These are phyloP conservation scores for Lunasporangiospora selenospora DNA, from an alignment of 192 early-diverging fungal species.

Conservation along the genomic window DNA sequence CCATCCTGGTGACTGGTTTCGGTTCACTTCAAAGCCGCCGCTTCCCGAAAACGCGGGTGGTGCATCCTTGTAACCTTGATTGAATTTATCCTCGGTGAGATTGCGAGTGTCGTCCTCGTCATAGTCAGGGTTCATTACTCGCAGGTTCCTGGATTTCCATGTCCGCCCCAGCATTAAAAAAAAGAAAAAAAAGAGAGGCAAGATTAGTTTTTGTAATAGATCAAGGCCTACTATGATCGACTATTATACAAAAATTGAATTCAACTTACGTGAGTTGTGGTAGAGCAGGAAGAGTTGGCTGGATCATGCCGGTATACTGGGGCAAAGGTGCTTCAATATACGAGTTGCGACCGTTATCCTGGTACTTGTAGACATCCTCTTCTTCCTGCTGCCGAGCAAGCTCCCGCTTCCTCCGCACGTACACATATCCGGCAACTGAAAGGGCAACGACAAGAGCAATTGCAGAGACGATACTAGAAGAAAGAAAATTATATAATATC, in stretches of 20 bases:
- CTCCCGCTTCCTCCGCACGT: slow-evolving; percentile 15
- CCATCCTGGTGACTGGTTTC: slow-evolving; percentile 36
- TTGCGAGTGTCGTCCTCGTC: slow-evolving; percentile 14
- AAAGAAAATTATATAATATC: not conserved
- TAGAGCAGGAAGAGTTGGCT: slow-evolving; percentile 17
- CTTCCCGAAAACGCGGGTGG: no score
- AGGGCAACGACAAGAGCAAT: slow-evolving; percentile 29
- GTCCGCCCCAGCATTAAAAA: no score
- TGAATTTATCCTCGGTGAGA: not conserved
- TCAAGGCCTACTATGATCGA: no score
- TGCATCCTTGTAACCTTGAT: not conserved
- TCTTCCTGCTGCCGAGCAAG: slow-evolving; percentile 25
- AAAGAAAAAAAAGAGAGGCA: not conserved
- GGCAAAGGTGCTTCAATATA: slow-evolving; percentile 35
- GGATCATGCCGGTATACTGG: slow-evolving; percentile 38
- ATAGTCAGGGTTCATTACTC: slow-evolving; percentile 42
- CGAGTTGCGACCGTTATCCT: slow-evolving; percentile 18
- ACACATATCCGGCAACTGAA: slow-evolving; percentile 38
- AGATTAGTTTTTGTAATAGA: not conserved
- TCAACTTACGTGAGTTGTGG: slow-evolving; percentile 36
- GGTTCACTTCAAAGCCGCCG: slow-evolving; percentile 8
- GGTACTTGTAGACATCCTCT: slow-evolving; percentile 30
- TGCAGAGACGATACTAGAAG: slow-evolving; percentile 23
- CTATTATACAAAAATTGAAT: not conserved
- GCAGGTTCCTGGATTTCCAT: slow-evolving; percentile 19